phyloP scores from a whole-genome alignment of 169 alveolate species.

The Eimeria falciformis region DNA sequence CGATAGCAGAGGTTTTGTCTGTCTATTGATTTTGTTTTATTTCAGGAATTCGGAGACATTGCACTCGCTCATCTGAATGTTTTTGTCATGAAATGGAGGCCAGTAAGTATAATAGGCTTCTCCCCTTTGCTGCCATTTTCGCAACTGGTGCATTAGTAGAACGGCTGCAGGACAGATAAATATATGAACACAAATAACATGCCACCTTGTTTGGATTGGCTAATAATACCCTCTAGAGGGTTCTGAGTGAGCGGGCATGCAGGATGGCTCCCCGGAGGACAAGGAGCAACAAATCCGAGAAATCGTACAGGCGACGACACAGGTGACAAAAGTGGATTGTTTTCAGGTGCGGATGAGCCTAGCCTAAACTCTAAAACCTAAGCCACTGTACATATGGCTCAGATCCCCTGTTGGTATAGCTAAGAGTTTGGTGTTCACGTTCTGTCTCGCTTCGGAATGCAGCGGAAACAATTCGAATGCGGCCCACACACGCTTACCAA shows the following conservation, averaged over 20 bases:
- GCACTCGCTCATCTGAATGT: slow-evolving; percentile 22
- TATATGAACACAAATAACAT: no score
- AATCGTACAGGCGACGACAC: neutral
- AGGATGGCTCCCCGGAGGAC: neutral
- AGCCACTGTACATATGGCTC: neutral
- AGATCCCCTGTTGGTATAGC: neutral
- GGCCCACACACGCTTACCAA: slow-evolving; percentile 54
- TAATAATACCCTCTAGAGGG: no score
- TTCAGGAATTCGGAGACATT: slow-evolving; percentile 46
- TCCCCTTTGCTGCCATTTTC: no score
- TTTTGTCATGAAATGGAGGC: neutral
- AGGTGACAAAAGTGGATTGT: neutral
- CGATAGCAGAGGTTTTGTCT: neutral
- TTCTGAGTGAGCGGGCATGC: no score
- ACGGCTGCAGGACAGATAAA: no score
- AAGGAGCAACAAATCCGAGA: neutral
- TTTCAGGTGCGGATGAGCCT: neutral
- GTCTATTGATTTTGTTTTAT: neutral
- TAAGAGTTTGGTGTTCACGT: neutral
- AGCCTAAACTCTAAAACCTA: neutral
- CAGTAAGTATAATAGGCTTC: neutral
- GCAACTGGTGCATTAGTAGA: no score
- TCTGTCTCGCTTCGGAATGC: neutral
- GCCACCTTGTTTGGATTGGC: no score
- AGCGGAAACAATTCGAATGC: slow-evolving; percentile 48